Conservation (phyloP, 495 filamentous ascomycete species). For the Achaetomiella virescens region DNA sequence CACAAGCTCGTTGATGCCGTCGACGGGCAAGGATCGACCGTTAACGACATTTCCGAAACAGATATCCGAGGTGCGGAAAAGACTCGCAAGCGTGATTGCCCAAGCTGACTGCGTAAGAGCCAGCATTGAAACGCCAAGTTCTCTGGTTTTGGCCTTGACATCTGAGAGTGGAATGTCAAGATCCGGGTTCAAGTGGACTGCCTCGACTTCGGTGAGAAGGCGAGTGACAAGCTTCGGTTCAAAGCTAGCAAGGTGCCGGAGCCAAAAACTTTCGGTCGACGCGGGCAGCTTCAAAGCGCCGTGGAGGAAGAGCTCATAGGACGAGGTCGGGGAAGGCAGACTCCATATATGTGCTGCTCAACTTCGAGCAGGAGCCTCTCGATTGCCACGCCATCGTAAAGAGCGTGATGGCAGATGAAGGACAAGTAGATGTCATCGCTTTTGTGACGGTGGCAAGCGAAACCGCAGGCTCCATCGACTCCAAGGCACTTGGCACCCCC, state of each 20-base stretch:
- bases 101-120: constrained; percentile 63
- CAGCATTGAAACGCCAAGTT: constrained; percentile 54
- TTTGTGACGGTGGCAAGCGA: constrained; percentile 31
- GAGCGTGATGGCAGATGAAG: constrained; percentile 65
- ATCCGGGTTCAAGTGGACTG: neutral
- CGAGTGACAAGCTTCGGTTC: constrained; percentile 39
- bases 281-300: constrained; percentile 22
- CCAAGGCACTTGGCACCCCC: constrained; percentile 26
- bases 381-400: constrained; percentile 75
- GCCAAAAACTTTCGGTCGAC: constrained; percentile 58
- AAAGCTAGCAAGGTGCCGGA: constrained; percentile 41
- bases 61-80: constrained; percentile 52
- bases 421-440: constrained; percentile 39
- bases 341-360: constrained; percentile 43
- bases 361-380: constrained; percentile 58
- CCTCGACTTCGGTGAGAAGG: constrained; percentile 3
- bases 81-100: constrained; percentile 51
- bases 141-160: constrained; percentile 43
- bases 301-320: constrained; percentile 40
- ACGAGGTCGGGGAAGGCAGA: constrained; percentile 37
- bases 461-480: constrained; percentile 31
- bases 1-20: constrained; percentile 62
- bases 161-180: constrained; percentile 31
- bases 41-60: constrained; percentile 78
- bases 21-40: constrained; percentile 59